Percentiles rank a stretch among this genome's conserved stretches.
These are phyloP conservation scores for Colletotrichum chlorophyti DNA, from an alignment of 2,329 filamentous ascomycete species.

Conservation along the genomic window DNA sequence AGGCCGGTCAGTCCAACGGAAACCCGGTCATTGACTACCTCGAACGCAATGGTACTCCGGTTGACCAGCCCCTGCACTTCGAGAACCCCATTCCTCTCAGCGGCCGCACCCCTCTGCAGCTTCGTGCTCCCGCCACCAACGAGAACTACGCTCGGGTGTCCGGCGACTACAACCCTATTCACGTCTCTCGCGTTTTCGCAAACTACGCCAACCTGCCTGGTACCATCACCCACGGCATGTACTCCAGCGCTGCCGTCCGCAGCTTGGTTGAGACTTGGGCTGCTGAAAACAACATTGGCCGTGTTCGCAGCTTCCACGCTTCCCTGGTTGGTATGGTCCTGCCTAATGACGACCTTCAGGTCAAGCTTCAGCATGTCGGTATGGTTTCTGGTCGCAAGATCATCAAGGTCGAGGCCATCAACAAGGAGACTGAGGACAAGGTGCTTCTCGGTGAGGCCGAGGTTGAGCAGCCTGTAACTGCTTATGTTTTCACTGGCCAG, in stretches of 20 bases:
- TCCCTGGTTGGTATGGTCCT: constrained; percentile 98
- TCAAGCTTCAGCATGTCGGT: constrained; percentile 94
- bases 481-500: constrained; percentile 98
- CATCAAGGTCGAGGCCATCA: constrained; percentile 97
- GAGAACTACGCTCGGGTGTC: constrained; percentile 98
- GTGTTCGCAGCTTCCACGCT: constrained; percentile 96
- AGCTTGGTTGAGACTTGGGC: constrained; percentile 98
- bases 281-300: constrained; percentile 96
- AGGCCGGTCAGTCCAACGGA: constrained; percentile 87
- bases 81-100: constrained; percentile 97
- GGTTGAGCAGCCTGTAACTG: constrained; percentile 94
- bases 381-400: constrained; percentile 99
- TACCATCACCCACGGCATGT: constrained; percentile 99
- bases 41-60: constrained; percentile 85
- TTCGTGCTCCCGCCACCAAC: constrained; percentile 94
- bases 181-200: constrained; percentile 96
- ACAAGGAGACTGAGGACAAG: constrained; percentile 96
- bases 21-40: constrained; percentile 98
- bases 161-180: constrained; percentile 98
- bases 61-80: constrained; percentile 96
- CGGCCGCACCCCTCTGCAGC: constrained; percentile 85
- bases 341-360: constrained; percentile 92
- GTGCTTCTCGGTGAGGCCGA: constrained; percentile 94
- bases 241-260: constrained; percentile 94
- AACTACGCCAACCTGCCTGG: constrained; percentile 94